Evolutionary conservation across 805 yeast genomes (phyloP).

Genomic region (Clavispora vitiphila): DNA sequence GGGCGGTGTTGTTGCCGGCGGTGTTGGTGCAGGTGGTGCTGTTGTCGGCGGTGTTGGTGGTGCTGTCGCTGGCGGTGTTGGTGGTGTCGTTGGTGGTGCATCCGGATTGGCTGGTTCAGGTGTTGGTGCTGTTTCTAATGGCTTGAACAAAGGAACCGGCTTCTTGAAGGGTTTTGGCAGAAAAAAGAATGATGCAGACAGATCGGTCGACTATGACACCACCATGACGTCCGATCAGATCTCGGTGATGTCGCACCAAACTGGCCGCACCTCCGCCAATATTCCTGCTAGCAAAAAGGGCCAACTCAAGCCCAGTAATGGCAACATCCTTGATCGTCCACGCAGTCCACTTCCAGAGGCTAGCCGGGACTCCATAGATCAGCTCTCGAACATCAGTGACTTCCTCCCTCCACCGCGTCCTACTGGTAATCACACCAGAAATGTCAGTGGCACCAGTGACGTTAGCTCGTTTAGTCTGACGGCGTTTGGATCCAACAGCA

Average conservation of each 20-base stretch:
- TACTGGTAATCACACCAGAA: constrained; percentile 12
- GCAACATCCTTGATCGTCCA: constrained; percentile 5
- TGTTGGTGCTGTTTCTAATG: constrained; percentile 35
- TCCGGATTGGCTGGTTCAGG: constrained; percentile 32
- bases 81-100: constrained; percentile 35
- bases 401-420: constrained; percentile 37
- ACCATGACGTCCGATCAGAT: constrained; percentile 1
- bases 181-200: background rate
- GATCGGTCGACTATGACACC: constrained; percentile 4
- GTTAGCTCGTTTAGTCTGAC: constrained; percentile 32
- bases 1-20: constrained; percentile 39
- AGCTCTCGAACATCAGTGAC: constrained; percentile 31
- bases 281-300: constrained; percentile 1
- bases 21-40: constrained; percentile 37
- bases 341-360: constrained; percentile 14
- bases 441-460: constrained; percentile 25
- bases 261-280: background rate
- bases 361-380: constrained; percentile 13
- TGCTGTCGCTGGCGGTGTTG: constrained; percentile 39
- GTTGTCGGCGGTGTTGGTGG: constrained; percentile 44
- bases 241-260: constrained; percentile 1
- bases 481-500: constrained; percentile 29
- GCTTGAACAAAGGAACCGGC: constrained; percentile 44
- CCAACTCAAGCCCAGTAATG: background rate
- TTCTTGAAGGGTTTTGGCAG: constrained; percentile 1